Conservation (phyloP, 495 filamentous ascomycete species). For the Astrocystis sublimbata region DNA sequence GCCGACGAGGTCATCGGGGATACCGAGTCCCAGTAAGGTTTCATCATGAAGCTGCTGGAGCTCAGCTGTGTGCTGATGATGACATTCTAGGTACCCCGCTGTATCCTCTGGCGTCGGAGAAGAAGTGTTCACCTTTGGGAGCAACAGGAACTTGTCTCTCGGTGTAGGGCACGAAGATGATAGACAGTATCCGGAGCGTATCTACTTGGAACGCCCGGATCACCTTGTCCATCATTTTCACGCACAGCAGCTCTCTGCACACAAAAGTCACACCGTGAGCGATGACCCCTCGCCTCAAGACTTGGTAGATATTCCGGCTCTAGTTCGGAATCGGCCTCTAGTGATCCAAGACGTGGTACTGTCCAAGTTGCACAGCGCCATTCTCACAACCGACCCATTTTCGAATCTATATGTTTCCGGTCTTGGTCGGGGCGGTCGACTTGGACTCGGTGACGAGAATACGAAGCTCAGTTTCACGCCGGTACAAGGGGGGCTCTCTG, state of each 20-base stretch:
- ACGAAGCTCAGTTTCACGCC: constrained; percentile 83
- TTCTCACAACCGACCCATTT: constrained; percentile 86
- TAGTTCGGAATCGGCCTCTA: constrained; percentile 68
- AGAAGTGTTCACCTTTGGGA: constrained; percentile 89
- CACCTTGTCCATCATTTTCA: constrained; percentile 72
- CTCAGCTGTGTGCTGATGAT: constrained; percentile 1
- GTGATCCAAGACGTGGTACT: constrained; percentile 75
- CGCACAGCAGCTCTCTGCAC: constrained; percentile 54
- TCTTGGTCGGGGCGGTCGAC: constrained; percentile 83
- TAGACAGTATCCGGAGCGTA: constrained; percentile 85
- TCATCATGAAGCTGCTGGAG: not conserved
- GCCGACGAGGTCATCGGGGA: constrained; percentile 36
- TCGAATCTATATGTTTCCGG: constrained; percentile 93
- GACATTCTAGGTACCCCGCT: constrained; percentile 17
- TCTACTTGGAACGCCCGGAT: constrained; percentile 74
- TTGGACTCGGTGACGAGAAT: constrained; percentile 86
- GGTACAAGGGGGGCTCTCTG: constrained; percentile 69
- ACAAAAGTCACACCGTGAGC: constrained; percentile 15
- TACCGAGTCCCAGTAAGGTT: constrained; percentile 27
- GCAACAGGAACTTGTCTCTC: constrained; percentile 90
- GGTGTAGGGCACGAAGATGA: constrained; percentile 93
- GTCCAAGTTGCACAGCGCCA: constrained; percentile 89
- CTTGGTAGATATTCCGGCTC: constrained; percentile 59
- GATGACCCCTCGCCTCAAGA: constrained; percentile 36
- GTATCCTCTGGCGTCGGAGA: constrained; percentile 60